Conservation (phyloP, 2,329 filamentous ascomycete species). For the Blastomyces percursus region DNA sequence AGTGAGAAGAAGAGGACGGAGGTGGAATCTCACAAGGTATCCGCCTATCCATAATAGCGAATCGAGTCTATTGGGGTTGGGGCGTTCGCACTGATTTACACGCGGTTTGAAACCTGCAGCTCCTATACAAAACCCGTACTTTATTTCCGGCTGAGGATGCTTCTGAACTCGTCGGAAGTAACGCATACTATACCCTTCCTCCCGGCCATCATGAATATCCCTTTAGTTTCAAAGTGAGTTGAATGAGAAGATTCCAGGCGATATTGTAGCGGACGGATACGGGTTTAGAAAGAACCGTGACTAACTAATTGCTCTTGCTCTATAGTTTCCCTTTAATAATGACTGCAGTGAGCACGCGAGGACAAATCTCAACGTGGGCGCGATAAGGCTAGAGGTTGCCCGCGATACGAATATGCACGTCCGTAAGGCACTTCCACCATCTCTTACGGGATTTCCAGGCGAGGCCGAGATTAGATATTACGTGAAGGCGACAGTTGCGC, state of each 20-base stretch:
- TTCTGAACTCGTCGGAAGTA: slow-evolving; percentile 24
- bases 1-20: slow-evolving; percentile 40
- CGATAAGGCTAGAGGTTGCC: slow-evolving; percentile 36
- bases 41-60: not conserved
- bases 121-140: slow-evolving; percentile 38
- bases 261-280: no score
- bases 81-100: not conserved
- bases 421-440: slow-evolving; percentile 78
- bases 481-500: slow-evolving; percentile 85
- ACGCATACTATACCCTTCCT: slow-evolving; percentile 35
- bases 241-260: not conserved
- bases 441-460: slow-evolving; percentile 72
- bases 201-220: slow-evolving; percentile 39
- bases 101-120: slow-evolving; percentile 20
- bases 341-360: slow-evolving; percentile 37
- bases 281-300: not conserved
- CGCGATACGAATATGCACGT: slow-evolving; percentile 51
- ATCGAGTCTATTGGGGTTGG: not conserved
- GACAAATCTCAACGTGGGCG: slow-evolving; percentile 36
- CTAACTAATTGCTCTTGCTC: not conserved
- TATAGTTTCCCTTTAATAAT: slow-evolving; percentile 41
- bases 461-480: slow-evolving; percentile 90
- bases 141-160: slow-evolving; percentile 38
- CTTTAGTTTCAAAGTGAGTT: slow-evolving; percentile 38
- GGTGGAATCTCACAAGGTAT: slow-evolving; percentile 40